Base-by-base conservation (phyloP, 129 eudicot genomes). In the Flaveria bidentis region DNA sequence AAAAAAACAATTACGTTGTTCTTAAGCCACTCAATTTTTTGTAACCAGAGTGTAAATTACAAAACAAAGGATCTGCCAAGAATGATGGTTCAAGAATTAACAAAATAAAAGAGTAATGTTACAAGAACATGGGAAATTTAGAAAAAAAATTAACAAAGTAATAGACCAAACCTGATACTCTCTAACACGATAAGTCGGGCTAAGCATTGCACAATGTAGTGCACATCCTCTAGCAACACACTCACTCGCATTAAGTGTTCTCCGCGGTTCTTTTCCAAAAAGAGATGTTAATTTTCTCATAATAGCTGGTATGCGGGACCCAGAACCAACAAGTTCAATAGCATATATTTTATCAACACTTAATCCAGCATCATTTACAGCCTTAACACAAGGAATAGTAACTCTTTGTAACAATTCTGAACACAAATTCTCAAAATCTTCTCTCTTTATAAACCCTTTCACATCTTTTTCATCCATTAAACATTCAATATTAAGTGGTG, bases 181-280 rank as follows among this genome's bases (percentile, higher is more conserved):
- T 76, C 92, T 89, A 72, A 95, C 99, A 81, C 96, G 95, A 73
- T 83, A 86, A 72, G 49, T 74, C 13, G 99, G 97, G 82, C 97
- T 87, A 83, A 95, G 92, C 99, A 95, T 95, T 71, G 99, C 99
- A 78, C 95, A 95, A 16, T 95, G 99, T 47, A 95, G 85, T 23
- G 95, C 92, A 84, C 97, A 95, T n/a, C 99, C 99, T 83, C 99
- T 94, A 72, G 99, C 96, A 69, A 95, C 99, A 68, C 99, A 95
- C 77, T 95, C 99, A 73, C 99, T 95, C n/a, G 97, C 99, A 89
- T 95, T 91, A 41, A 95, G 46, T 33, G 90, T 84, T 70, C 99
- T 81, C 13, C 96, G 82, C 1, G 97, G 92, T 78, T 95, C 97
- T 77, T 71, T 87, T 56, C 83, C 9, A 63, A 95, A 95, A 6